Conservation (phyloP, 2,329 filamentous ascomycete genomes). For the Xylariaceae sp. region DNA sequence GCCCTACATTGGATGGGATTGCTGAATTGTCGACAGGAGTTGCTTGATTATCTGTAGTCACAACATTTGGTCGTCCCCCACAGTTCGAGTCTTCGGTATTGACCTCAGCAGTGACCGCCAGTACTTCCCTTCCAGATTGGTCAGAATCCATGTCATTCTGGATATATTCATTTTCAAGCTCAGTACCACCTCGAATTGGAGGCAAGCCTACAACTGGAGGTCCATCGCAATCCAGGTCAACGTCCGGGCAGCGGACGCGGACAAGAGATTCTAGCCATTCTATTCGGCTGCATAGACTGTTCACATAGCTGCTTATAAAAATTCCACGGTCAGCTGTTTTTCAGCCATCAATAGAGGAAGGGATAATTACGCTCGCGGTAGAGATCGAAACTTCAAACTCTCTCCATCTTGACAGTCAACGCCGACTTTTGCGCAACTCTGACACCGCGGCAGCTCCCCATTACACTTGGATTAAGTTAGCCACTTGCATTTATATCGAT, state of each 20-base stretch:
- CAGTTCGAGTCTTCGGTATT: not conserved
- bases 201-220: conserved; percentile 7
- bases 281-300: conserved; percentile 40
- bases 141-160: not conserved
- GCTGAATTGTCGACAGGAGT: not conserved
- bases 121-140: not conserved
- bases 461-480: conserved; percentile 21
- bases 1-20: conserved; percentile 33
- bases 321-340: not conserved
- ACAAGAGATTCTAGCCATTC: conserved; percentile 56
- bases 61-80: not conserved
- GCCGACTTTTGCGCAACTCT: conserved; percentile 21
- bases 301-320: conserved; percentile 13
- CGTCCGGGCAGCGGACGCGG: conserved; percentile 48
- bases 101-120: not conserved
- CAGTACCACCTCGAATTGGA: not conserved
- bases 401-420: conserved; percentile 27
- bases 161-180: conserved; percentile 23
- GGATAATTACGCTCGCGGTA: conserved; percentile 50
- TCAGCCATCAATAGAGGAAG: not conserved
- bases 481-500: not conserved
- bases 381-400: conserved; percentile 26
- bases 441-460: conserved; percentile 24
- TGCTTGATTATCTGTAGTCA: not conserved
- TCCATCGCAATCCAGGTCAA: conserved; percentile 45